Evolutionary conservation across 2,329 filamentous ascomycete genomes (phyloP).

Genomic region (Westerdykella ornata): DNA sequence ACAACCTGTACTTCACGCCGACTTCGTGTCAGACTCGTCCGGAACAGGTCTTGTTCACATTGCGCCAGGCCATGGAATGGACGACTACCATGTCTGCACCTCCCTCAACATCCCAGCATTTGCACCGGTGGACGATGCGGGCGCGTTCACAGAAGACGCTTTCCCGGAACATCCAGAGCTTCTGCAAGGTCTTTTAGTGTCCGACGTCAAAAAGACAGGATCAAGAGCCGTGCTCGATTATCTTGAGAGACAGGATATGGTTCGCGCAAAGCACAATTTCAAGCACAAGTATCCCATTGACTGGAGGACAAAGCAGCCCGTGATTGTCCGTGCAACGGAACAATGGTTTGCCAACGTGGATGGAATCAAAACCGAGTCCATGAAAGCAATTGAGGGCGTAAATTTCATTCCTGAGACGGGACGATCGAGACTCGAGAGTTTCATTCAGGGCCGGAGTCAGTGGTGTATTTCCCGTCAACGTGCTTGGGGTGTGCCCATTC

Average conservation of each 20-base stretch:
- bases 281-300: constrained; percentile 96
- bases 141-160: constrained; percentile 72
- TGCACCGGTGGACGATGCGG: constrained; percentile 77
- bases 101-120: constrained; percentile 62
- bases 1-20: constrained; percentile 71
- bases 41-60: constrained; percentile 92
- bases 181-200: constrained; percentile 66
- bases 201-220: constrained; percentile 53
- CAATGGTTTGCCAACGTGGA: constrained; percentile 97
- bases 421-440: constrained; percentile 69
- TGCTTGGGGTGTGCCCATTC: constrained; percentile 94
- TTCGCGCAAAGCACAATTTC: constrained; percentile 65
- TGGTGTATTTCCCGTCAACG: constrained; percentile 98
- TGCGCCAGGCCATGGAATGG: constrained; percentile 91
- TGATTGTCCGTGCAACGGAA: constrained; percentile 85
- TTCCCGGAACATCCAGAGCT: constrained; percentile 61
- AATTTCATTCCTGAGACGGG: constrained; percentile 72
- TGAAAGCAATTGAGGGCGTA: constrained; percentile 64
- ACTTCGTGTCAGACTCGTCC: constrained; percentile 85
- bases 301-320: constrained; percentile 89
- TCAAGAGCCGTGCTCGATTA: constrained; percentile 61
- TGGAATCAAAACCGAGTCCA: constrained; percentile 67
- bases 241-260: constrained; percentile 45
- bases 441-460: constrained; percentile 79
- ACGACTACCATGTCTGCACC: constrained; percentile 82